Conservation (phyloP, 2,329 filamentous ascomycete species). For the Colletotrichum nymphaeae region DNA sequence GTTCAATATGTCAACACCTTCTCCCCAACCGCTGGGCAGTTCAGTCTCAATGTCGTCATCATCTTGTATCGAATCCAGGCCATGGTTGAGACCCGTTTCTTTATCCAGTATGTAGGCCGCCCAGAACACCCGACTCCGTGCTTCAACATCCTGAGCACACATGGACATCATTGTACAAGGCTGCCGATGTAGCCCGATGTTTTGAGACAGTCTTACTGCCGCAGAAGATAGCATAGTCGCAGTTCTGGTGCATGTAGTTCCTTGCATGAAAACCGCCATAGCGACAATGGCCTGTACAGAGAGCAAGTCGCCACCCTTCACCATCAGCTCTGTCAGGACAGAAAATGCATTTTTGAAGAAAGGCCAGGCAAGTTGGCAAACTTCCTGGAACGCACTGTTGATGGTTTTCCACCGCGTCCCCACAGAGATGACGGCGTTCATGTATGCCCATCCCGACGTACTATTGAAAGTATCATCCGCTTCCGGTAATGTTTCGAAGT, state of each 20-base stretch:
- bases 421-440: conserved; percentile 19
- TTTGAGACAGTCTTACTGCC: conserved; percentile 23
- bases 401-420: conserved; percentile 25
- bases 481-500: conserved; percentile 13
- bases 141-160: conserved; percentile 18
- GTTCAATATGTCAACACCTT: conserved; percentile 14
- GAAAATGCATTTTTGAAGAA: conserved; percentile 33
- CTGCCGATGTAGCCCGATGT: conserved; percentile 30
- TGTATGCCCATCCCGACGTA: conserved; percentile 32
- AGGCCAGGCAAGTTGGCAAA: conserved; percentile 29
- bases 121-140: conserved; percentile 34
- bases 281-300: conserved; percentile 29
- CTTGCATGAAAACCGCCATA: conserved; percentile 33
- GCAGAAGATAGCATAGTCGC: conserved; percentile 20
- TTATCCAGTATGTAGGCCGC: conserved; percentile 33
- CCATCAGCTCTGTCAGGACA: conserved; percentile 23
- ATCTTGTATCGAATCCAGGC: conserved; percentile 21
- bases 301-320: conserved; percentile 15
- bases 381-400: conserved; percentile 23
- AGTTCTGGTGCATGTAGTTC: conserved; percentile 22
- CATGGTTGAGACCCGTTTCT: conserved; percentile 27
- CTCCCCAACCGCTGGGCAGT: conserved; percentile 9
- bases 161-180: conserved; percentile 24
- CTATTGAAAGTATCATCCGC: conserved; percentile 25
- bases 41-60: conserved; percentile 31